phyloP scores from a whole-genome alignment of 2,329 filamentous ascomycete genomes.

The Alternaria brassicae region DNA sequence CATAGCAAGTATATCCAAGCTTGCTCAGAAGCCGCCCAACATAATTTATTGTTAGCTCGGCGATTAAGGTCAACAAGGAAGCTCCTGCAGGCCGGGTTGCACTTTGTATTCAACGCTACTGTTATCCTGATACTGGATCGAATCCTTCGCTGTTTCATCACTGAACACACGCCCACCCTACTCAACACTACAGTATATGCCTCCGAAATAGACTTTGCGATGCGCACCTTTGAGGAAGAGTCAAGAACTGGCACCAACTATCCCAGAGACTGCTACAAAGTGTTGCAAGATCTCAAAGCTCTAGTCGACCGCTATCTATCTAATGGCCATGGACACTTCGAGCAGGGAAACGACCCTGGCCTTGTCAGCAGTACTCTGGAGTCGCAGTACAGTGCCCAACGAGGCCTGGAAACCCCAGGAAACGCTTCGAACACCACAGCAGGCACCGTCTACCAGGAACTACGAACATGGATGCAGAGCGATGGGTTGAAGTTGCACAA shows the following conservation, averaged over 20 bases:
- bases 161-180: neutral
- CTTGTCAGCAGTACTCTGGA: neutral
- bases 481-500: constrained; percentile 23
- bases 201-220: constrained; percentile 31
- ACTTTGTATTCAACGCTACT: constrained; percentile 39
- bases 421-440: constrained; percentile 1
- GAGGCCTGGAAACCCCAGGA: neutral
- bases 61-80: constrained; percentile 19
- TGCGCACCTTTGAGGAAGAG: constrained; percentile 32
- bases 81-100: constrained; percentile 33
- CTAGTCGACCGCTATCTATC: constrained; percentile 30
- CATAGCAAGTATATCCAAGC: constrained; percentile 21
- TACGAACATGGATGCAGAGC: constrained; percentile 27
- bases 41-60: constrained; percentile 30
- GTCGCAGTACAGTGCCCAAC: neutral
- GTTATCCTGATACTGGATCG: constrained; percentile 34
- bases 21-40: constrained; percentile 29
- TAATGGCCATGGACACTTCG: neutral
- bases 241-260: constrained; percentile 35
- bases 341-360: constrained; percentile 1
- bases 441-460: constrained; percentile 20
- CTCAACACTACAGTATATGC: neutral
- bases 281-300: constrained; percentile 33
- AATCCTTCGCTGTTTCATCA: constrained; percentile 14
- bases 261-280: constrained; percentile 31